Base-by-base conservation (phyloP, 805 yeast species). In the Kodamaea restingae region DNA sequence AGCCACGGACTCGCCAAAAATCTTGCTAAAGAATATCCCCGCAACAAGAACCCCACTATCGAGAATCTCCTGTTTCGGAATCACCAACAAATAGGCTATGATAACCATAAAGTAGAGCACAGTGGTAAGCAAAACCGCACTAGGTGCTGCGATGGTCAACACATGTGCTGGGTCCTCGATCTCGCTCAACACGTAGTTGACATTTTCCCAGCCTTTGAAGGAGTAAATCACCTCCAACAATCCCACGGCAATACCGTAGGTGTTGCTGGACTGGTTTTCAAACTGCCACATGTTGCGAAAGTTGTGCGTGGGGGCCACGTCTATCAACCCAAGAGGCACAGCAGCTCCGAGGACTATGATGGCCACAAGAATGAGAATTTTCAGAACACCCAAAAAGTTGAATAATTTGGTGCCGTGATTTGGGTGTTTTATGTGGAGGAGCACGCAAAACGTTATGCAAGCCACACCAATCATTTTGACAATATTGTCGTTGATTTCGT, bases 171-270 rank as follows among this genome's bases (percentile, higher is more conserved):
- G 86, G 46, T 78, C 67, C 12, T 66, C 64, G 31, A 80, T 70
- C 48, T 80, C 85, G 43, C 73, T 71, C 37, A 80, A 58, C 1
- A 80, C 86, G 46, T 77, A 73, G 51, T 80, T 80, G 31, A 80
- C 81, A 47, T 80, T 80, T 46, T 80, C 85, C 84, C 85, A 80
- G 4, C 86, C 86, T 43, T 79, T 74, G 56, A 78, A 80, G 0
- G 84, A 77, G 50, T 78, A 80, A 10, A 80, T 75, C 17, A 80
- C 72, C 36, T 81, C 75, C 26, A 80, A 53, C 24, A 80, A 51
- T 0, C 81, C 84, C 26, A 78, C 78, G 1, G 84, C 69, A 5
- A 72, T 52, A 27, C 75, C 71, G 49, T 77, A 80, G 8, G 63
- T 48, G 32, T 53, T 57, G 2, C 76, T 70, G 15, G 34, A 39